Percentiles rank a stretch among this genome's conserved stretches.
These are phyloP conservation scores for Candida smagusa DNA, from an alignment of 1,139 yeast genomes.

Conservation along the genomic window DNA sequence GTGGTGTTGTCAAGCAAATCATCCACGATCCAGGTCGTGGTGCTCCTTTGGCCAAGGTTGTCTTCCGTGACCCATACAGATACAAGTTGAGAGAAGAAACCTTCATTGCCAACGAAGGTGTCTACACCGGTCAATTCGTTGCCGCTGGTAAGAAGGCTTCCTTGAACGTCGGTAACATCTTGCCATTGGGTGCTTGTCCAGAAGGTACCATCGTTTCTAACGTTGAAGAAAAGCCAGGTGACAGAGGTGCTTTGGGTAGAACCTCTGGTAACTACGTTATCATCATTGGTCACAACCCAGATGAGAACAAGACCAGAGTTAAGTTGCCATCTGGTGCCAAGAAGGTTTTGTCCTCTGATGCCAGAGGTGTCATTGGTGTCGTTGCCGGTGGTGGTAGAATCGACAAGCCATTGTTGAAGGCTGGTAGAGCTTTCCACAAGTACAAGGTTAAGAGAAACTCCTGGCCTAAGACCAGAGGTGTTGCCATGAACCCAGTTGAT, in stretches of 20 bases:
- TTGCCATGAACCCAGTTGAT: constrained; percentile 94
- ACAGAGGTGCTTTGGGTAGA: constrained; percentile 99
- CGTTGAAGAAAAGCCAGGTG: constrained; percentile 99
- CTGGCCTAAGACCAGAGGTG: constrained; percentile 99
- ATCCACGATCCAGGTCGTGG: constrained; percentile 99
- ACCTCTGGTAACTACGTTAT: constrained; percentile 99
- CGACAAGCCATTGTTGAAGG: constrained; percentile 98
- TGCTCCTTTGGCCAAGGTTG: constrained; percentile 99
- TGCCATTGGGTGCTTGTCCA: constrained; percentile 96
- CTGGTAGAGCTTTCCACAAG: constrained; percentile 99
- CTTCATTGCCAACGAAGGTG: constrained; percentile 99
- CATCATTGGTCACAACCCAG: constrained; percentile 98
- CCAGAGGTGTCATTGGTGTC: constrained; percentile 99
- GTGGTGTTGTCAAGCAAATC: constrained; percentile 98
- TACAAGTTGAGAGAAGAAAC: constrained; percentile 98
- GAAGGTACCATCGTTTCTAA: constrained; percentile 99
- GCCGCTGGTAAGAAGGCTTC: constrained; percentile 99
- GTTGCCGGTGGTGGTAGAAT: constrained; percentile 99
- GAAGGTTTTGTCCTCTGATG: constrained; percentile 91
- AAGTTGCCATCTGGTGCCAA: constrained; percentile 99
- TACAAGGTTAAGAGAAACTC: constrained; percentile 98
- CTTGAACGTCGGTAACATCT: constrained; percentile 93
- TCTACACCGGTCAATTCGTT: constrained; percentile 98
- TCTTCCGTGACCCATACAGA: constrained; percentile 99
- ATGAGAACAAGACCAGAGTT: constrained; percentile 96